phyloP scores from a whole-genome alignment of 768 basidiomycete species.

The Rhodotorula taiwanensis region DNA sequence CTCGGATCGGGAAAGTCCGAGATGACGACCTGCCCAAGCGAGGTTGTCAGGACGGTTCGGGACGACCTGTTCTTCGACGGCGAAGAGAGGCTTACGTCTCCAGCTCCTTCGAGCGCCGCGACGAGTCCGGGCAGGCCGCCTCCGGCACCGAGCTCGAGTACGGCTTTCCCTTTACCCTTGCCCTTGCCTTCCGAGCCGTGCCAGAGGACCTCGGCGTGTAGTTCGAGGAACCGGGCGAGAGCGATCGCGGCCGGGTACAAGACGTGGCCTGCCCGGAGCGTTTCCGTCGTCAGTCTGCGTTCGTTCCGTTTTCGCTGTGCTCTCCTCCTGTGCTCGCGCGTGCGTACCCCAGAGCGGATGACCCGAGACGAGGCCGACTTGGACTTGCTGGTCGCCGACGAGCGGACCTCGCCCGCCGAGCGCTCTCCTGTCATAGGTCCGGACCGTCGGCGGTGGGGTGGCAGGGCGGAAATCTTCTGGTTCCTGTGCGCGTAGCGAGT shows the following conservation, averaged over 20 bases:
- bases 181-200: slow-evolving; percentile 11
- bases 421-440: slow-evolving; percentile 19
- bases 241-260: slow-evolving; percentile 43
- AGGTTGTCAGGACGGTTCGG: no score
- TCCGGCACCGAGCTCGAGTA: slow-evolving; percentile 89
- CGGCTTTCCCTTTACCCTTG: slow-evolving; percentile 45
- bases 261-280: slow-evolving; percentile 38
- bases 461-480: slow-evolving; percentile 25
- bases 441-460: slow-evolving; percentile 27
- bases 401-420: slow-evolving; percentile 18
- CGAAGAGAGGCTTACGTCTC: slow-evolving; percentile 51
- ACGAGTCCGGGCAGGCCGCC: slow-evolving; percentile 82
- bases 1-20: slow-evolving; percentile 85
- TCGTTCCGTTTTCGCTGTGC: no score
- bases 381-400: slow-evolving; percentile 1
- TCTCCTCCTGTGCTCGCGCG: no score
- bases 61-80: not conserved
- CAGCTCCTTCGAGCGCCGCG: slow-evolving; percentile 62
- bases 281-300: not conserved
- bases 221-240: slow-evolving; percentile 41
- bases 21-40: slow-evolving; percentile 69
- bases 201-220: slow-evolving; percentile 37
- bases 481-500: slow-evolving; percentile 5
- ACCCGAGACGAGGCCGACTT: slow-evolving; percentile 32
- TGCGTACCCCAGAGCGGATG: slow-evolving; percentile 37